A percentile compares a stretch with the other conserved stretches of the same genome.
These are phyloP conservation scores for Pistacia atlantica DNA, from an alignment of 345 rosid species.

Conservation along the genomic window DNA sequence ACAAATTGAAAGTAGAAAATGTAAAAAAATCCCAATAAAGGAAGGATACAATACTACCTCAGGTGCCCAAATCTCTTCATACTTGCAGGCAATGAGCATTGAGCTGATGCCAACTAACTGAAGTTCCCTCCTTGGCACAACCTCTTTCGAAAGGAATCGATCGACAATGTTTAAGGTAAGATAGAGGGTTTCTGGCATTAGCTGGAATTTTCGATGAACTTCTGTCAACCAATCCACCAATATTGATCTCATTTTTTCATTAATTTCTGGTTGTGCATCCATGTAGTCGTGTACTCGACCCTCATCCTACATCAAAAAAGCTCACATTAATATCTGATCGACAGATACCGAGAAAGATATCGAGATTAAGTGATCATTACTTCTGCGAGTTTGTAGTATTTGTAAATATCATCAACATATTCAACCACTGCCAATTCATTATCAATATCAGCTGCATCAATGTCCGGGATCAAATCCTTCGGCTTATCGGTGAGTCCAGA, in stretches of 20 bases:
- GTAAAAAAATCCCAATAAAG: background rate
- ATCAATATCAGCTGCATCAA: constrained; percentile 65
- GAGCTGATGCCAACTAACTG: constrained; percentile 83
- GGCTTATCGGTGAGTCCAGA: constrained; percentile 48
- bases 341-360: background rate
- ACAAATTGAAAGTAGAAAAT: background rate
- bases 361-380: constrained; percentile 25
- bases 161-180: constrained; percentile 80
- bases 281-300: constrained; percentile 62
- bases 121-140: constrained; percentile 70
- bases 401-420: constrained; percentile 87
- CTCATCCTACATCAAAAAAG: constrained; percentile 44
- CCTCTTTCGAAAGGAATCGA: constrained; percentile 64
- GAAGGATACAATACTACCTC: constrained; percentile 37
- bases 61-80: constrained; percentile 97
- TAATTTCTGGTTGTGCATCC: constrained; percentile 70
- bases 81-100: constrained; percentile 90
- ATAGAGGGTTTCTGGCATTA: constrained; percentile 84
- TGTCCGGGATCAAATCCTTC: constrained; percentile 37
- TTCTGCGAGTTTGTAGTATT: constrained; percentile 68
- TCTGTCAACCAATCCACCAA: constrained; percentile 87
- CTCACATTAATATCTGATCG: background rate
- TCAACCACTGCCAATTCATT: constrained; percentile 82
- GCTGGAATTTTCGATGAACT: constrained; percentile 81
- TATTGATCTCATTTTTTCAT: constrained; percentile 82